These are phyloP conservation scores for Eucalyptus microcorys DNA, from an alignment of 345 rosid genomes.

Conservation along the genomic window DNA sequence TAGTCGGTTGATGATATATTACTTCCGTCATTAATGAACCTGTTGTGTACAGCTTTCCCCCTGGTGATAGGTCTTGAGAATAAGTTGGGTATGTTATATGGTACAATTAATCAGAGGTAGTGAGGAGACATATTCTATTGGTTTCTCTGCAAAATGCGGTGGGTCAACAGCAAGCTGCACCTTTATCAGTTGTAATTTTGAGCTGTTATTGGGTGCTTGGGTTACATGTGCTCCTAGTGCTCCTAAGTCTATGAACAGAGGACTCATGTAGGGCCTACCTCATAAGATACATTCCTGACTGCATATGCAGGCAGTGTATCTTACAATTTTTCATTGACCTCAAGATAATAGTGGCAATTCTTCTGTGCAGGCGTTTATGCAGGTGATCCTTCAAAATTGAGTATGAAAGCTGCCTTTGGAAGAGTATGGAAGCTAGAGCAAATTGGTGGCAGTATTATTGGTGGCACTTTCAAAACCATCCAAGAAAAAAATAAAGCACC, in stretches of 20 bases:
- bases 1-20: neutral
- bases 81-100: neutral
- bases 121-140: neutral
- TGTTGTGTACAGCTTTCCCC: neutral
- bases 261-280: neutral
- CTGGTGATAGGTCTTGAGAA: neutral
- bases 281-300: neutral
- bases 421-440: conserved; percentile 94
- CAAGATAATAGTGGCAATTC: neutral
- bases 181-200: neutral
- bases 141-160: neutral
- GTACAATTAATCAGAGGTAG: neutral
- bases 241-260: neutral
- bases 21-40: neutral
- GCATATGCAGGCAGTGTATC: neutral
- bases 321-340: neutral
- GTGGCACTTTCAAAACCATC: conserved; percentile 71
- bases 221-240: neutral
- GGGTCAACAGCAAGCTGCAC: neutral
- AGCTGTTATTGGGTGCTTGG: neutral
- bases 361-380: conserved; percentile 72
- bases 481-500: conserved; percentile 63
- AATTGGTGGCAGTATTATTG: conserved; percentile 75
- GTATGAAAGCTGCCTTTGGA: conserved; percentile 97
- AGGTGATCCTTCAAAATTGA: conserved; percentile 82